These are phyloP conservation scores for Alternaria brassicae DNA, from an alignment of 2,329 filamentous ascomycete species.

Conservation along the genomic window DNA sequence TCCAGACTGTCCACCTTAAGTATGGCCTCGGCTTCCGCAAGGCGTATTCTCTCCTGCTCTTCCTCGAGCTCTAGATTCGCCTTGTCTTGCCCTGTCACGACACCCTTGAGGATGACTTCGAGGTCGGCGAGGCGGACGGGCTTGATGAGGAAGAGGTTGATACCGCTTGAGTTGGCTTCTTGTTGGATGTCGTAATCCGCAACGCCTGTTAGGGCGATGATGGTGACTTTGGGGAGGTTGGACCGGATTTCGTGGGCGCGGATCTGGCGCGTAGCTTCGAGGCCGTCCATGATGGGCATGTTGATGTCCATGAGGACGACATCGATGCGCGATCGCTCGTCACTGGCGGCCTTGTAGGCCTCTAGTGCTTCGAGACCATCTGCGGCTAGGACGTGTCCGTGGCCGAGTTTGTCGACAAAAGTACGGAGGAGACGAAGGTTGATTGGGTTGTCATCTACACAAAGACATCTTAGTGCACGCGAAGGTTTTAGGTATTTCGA, in stretches of 20 bases:
- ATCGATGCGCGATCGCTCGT: constrained; percentile 35
- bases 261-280: constrained; percentile 50
- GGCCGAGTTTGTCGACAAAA: constrained; percentile 46
- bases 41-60: constrained; percentile 14
- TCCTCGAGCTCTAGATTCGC: constrained; percentile 26
- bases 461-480: constrained; percentile 41
- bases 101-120: constrained; percentile 50
- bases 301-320: constrained; percentile 49
- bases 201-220: constrained; percentile 63
- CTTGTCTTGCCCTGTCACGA: constrained; percentile 39
- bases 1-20: constrained; percentile 1
- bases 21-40: constrained; percentile 6
- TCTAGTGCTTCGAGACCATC: constrained; percentile 50
- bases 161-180: constrained; percentile 60
- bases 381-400: constrained; percentile 42
- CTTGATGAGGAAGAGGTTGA: constrained; percentile 64
- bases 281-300: constrained; percentile 50
- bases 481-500: constrained; percentile 24
- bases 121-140: constrained; percentile 57
- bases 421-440: constrained; percentile 49
- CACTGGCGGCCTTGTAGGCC: constrained; percentile 33
- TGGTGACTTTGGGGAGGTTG: constrained; percentile 51
- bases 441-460: constrained; percentile 52
- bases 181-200: constrained; percentile 58
- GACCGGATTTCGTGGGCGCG: constrained; percentile 57